phyloP scores from a whole-genome alignment of 257 asterid genomes.

The Solanum dulcamara region DNA sequence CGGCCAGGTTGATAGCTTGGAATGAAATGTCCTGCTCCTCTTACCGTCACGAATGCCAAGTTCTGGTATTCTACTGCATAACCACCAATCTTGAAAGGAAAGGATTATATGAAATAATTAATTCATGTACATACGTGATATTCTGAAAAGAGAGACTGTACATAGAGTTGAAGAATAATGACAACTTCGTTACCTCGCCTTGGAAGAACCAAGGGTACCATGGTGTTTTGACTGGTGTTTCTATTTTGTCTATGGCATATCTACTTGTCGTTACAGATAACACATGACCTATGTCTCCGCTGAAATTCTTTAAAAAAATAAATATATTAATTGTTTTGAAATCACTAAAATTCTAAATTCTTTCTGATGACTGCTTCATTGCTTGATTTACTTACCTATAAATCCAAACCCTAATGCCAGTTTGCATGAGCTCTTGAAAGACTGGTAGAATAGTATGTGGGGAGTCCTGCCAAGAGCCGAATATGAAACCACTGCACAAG shows the following conservation, averaged over 20 bases:
- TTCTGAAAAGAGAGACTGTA: not conserved
- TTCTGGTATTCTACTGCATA: conserved; percentile 43
- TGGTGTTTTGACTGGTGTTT: conserved; percentile 25
- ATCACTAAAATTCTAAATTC: not conserved
- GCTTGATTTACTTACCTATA: conserved; percentile 20
- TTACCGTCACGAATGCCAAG: conserved; percentile 39
- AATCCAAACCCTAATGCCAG: conserved; percentile 41
- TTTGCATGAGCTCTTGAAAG: conserved; percentile 36
- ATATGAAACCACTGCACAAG: conserved; percentile 3
- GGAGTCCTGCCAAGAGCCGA: conserved; percentile 17
- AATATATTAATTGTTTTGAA: not conserved
- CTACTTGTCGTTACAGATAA: conserved; percentile 48
- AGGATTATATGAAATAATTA: not conserved
- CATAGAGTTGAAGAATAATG: not conserved
- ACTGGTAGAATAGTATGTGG: conserved; percentile 35
- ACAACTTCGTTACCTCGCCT: conserved; percentile 25
- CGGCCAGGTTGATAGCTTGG: conserved; percentile 53
- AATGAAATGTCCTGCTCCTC: conserved; percentile 56
- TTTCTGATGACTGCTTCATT: not conserved
- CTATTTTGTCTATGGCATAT: conserved; percentile 38
- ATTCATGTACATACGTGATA: not conserved
- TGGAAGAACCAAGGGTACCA: conserved; percentile 55
- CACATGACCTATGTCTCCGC: conserved; percentile 47
- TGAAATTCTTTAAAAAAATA: conserved; percentile 1
- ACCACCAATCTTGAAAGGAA: conserved; percentile 39